Evolutionary conservation across 306 rosid genomes (phyloP), one percentile per base, ranked within the genome.

Genomic region (Malus fusca): DNA sequence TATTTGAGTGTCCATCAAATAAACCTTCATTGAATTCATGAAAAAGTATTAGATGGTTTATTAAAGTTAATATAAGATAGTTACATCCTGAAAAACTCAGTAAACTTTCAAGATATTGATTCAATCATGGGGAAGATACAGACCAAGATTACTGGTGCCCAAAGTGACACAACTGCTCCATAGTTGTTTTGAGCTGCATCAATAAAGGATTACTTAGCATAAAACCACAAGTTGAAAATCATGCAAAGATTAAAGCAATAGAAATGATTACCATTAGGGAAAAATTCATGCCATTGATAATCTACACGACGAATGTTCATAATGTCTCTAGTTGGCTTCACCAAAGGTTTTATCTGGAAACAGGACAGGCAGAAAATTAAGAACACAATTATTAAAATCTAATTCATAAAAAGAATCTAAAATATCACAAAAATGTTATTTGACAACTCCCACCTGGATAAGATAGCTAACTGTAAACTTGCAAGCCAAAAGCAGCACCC

Each of bases 1-100:
- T 73, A 95, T 92, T 88, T 95, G 99, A 73, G 97, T 90, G 84
- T 95, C 99, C 99, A 95, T 85, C 84, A 92, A 95, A 82, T 95
- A 95, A 73, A 95, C 90, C 99, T 95, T 87, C 79, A 88, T 53
- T 79, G 56, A 77, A 81, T 68, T 77, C 59, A 66, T 62, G 61
- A 82, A 42, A 15, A 15, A 19, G 17, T 46, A 74, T 71, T 75
- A 82, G 78, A 79, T 71, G 78, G 73, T 46, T 59, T 63, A 68
- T 70, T 46, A 76, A 81, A 70, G 73, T 58, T 12, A 72, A 17
- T 51, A 64, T 31, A 70, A 66, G 65, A 69, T 26, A 17, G 25
- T 8, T 22, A 65, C 70, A 70, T 43, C 75, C 73, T 51, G 28
- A 53, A 14, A 79, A 82, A 69, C 59, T 55, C 78, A 71, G 23